A percentile compares a stretch with the other conserved stretches of the same genome.
Evolutionary conservation across 2,329 filamentous ascomycete genomes (phyloP).

Genomic region (Stachybotrys elegans): DNA sequence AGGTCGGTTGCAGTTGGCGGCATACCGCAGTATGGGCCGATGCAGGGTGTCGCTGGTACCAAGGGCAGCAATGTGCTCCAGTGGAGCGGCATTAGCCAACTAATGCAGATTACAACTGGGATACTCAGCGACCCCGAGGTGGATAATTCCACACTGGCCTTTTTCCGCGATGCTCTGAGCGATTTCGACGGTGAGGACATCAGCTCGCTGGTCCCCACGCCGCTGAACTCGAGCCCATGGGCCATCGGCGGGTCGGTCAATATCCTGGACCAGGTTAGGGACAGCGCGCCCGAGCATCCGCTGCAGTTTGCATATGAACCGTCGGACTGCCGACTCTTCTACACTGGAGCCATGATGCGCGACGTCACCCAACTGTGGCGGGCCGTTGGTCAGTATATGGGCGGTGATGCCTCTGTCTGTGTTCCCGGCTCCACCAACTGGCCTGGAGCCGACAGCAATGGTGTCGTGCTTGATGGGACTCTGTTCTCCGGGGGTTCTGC

Average conservation of each 20-base stretch:
- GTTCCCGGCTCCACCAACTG: neutral
- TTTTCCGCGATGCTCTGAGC: neutral
- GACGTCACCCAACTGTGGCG: neutral
- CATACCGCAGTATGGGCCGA: neutral
- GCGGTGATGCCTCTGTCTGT: neutral
- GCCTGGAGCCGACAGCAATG: no score
- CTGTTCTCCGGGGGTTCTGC: no score
- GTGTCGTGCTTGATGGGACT: no score
- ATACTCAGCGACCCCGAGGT: neutral
- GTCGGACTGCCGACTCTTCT: neutral
- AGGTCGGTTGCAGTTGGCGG: neutral
- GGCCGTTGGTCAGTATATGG: neutral
- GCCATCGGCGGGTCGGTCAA: neutral
- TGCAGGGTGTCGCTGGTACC: neutral
- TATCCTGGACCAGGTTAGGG: neutral
- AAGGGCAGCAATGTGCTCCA: neutral
- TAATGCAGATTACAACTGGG: neutral
- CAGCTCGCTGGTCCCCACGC: neutral
- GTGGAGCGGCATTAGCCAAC: neutral
- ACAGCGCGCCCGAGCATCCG: neutral
- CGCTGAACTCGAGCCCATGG: neutral
- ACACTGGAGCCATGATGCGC: neutral
- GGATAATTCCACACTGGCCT: neutral
- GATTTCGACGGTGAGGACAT: neutral
- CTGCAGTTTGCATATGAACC: neutral